Conservation (phyloP, 108 stramenopile genomes). For the Poteriospumella lacustris region DNA sequence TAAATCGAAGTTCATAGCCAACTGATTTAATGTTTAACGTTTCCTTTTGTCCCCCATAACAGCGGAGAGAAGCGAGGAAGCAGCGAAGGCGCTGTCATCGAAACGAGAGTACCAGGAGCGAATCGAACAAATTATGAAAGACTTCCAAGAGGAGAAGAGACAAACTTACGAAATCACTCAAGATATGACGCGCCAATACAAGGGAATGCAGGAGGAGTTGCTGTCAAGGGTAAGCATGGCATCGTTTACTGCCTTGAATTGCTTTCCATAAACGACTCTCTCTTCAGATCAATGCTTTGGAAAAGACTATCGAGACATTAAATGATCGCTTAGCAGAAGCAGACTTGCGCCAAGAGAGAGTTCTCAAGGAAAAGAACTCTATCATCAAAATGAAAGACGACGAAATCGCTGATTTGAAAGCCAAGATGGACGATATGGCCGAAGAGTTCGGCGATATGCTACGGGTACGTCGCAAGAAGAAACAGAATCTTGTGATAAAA, state of each 20-base stretch:
- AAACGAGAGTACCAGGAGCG: slow-evolving; percentile 46
- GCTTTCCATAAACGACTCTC: not conserved
- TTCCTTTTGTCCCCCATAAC: not conserved
- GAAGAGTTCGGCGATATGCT: slow-evolving; percentile 69
- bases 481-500: not conserved
- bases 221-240: slow-evolving; percentile 48
- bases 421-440: slow-evolving; percentile 67
- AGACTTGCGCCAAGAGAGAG: slow-evolving; percentile 44
- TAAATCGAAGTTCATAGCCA: too few relatives aligned
- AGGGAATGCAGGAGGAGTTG: slow-evolving; percentile 73
- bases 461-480: too few relatives aligned
- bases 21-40: too few relatives aligned
- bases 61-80: slow-evolving; percentile 50
- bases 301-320: slow-evolving; percentile 59
- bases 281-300: slow-evolving; percentile 57
- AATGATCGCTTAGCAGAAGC: slow-evolving; percentile 63
- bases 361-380: slow-evolving; percentile 56
- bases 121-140: slow-evolving; percentile 52
- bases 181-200: slow-evolving; percentile 77
- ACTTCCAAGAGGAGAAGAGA: slow-evolving; percentile 61
- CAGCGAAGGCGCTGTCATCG: slow-evolving; percentile 40
- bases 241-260: not conserved
- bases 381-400: slow-evolving; percentile 61
- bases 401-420: slow-evolving; percentile 54
- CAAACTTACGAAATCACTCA: slow-evolving; percentile 58